phyloP scores from a whole-genome alignment of 2,329 filamentous ascomycete genomes.

The Curvularia verruculosa region DNA sequence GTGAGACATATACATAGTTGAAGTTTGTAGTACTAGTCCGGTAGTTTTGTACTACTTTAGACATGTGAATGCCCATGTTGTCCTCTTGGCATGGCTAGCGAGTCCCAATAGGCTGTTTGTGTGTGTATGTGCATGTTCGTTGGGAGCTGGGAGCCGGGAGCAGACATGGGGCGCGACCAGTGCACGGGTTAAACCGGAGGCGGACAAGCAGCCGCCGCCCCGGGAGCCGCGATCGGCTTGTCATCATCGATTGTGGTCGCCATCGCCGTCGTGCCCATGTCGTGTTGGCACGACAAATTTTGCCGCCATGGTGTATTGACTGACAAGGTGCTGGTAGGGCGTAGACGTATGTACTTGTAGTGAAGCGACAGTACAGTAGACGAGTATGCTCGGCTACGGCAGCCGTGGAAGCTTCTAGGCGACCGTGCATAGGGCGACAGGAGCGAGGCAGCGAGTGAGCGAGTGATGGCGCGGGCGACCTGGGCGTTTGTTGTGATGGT shows the following conservation, averaged over 20 bases:
- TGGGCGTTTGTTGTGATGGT: conserved; percentile 37
- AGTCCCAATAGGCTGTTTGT: not conserved
- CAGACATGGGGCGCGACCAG: conserved; percentile 2
- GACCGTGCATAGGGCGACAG: too few species aligned
- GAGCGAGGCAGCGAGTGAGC: conserved; percentile 3
- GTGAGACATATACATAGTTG: not conserved
- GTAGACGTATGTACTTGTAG: not conserved
- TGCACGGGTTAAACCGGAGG: conserved; percentile 14
- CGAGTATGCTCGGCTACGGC: not conserved
- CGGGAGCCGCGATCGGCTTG: conserved; percentile 11
- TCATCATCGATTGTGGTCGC: conserved; percentile 10
- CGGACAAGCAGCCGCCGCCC: conserved; percentile 9
- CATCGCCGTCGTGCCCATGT: not conserved
- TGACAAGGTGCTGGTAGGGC: too few species aligned
- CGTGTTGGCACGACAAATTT: not conserved
- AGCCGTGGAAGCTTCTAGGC: not conserved
- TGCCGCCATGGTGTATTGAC: not conserved
- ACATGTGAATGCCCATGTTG: not conserved
- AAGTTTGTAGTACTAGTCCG: too few species aligned
- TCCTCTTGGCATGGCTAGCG: not conserved
- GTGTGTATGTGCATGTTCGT: not conserved
- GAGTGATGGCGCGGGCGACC: not conserved
- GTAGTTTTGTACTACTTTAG: not conserved
- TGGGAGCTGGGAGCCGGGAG: conserved; percentile 1
- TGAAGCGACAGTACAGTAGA: too few species aligned